Evolutionary conservation across 2,329 filamentous ascomycete species (phyloP).

Genomic region (Claviceps spartinae): DNA sequence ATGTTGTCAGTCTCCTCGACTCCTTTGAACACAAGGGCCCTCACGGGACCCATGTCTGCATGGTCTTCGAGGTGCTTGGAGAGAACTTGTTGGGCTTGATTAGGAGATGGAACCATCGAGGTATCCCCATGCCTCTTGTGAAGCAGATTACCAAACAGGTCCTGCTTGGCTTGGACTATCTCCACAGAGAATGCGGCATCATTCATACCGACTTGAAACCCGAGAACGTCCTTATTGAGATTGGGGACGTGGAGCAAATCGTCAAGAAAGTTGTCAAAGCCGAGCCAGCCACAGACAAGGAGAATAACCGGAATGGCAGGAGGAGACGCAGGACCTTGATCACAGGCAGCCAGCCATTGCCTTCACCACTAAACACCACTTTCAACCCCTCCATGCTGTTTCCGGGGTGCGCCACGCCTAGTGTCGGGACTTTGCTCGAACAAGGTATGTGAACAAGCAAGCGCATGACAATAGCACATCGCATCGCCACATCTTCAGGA

Average conservation of each 20-base stretch:
- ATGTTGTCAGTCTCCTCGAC: constrained; percentile 91
- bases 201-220: constrained; percentile 97
- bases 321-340: constrained; percentile 85
- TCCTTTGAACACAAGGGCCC: constrained; percentile 97
- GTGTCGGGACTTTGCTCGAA: constrained; percentile 72
- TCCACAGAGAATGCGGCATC: constrained; percentile 95
- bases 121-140: constrained; percentile 89
- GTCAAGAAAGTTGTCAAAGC: constrained; percentile 92
- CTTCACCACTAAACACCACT: constrained; percentile 82
- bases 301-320: constrained; percentile 83
- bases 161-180: constrained; percentile 83
- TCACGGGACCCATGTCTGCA: constrained; percentile 92
- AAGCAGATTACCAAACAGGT: constrained; percentile 99
- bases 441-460: constrained; percentile 44
- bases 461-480: too few species aligned
- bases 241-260: constrained; percentile 96
- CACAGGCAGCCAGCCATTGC: constrained; percentile 90
- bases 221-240: constrained; percentile 96
- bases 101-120: constrained; percentile 96
- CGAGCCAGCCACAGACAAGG: constrained; percentile 52
- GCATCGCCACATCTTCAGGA: too few species aligned
- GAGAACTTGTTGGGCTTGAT: constrained; percentile 91
- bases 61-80: constrained; percentile 96
- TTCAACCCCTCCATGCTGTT: constrained; percentile 72
- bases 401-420: constrained; percentile 50